Evolutionary conservation across 2,329 filamentous ascomycete species (phyloP).

Genomic region (Talaromyces sp.): DNA sequence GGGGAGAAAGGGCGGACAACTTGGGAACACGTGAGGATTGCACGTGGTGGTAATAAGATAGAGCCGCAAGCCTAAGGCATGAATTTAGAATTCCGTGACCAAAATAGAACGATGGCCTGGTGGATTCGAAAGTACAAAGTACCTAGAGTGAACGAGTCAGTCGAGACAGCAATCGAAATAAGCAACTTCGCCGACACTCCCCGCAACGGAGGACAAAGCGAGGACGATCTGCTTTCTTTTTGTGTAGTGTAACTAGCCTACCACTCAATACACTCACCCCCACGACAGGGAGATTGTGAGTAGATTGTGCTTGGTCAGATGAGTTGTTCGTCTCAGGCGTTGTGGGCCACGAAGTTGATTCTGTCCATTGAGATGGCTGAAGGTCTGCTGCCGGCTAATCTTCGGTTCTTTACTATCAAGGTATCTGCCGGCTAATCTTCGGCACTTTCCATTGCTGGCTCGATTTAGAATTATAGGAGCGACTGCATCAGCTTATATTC

Average conservation of each 20-base stretch:
- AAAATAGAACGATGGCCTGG: neutral
- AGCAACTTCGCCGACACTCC: neutral
- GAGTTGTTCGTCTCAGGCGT: neutral
- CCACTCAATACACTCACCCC: neutral
- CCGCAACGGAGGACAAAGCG: neutral
- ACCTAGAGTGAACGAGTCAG: neutral
- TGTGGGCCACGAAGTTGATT: neutral
- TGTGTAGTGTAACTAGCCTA: neutral
- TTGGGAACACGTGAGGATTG: neutral
- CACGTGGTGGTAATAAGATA: neutral
- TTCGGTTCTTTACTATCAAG: neutral
- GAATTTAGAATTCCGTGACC: neutral
- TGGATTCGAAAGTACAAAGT: neutral
- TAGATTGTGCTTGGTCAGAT: neutral
- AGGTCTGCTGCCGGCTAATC: constrained; percentile 1
- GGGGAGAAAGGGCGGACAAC: neutral
- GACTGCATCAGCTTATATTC: neutral
- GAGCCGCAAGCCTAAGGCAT: neutral
- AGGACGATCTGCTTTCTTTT: neutral
- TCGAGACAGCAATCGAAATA: neutral
- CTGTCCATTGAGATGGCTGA: neutral
- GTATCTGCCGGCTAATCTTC: constrained; percentile 6
- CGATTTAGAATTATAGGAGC: neutral
- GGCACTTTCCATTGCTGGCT: constrained; percentile 1
- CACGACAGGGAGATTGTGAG: neutral